A percentile compares a stretch with the other conserved stretches of the same genome.
These are phyloP conservation scores for Gossypium thurberi DNA, from an alignment of 345 rosid genomes.

Conservation along the genomic window DNA sequence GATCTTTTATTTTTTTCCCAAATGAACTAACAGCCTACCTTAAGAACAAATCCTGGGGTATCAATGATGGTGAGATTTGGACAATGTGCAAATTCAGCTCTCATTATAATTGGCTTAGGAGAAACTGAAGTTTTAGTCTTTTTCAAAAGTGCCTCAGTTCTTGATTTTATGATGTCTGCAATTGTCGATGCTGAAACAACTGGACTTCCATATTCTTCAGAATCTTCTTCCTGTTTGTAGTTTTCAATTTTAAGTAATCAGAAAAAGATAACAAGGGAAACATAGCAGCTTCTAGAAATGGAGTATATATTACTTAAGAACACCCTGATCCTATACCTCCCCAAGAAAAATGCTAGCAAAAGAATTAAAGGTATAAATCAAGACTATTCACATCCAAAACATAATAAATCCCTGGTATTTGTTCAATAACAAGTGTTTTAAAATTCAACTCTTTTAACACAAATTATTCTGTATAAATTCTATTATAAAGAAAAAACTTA, in stretches of 20 bases:
- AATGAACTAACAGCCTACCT: slow-evolving; percentile 35
- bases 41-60: slow-evolving; percentile 93
- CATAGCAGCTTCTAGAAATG: not conserved
- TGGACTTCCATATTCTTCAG: slow-evolving; percentile 77
- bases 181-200: slow-evolving; percentile 58
- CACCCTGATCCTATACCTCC: not conserved
- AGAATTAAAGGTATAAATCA: not conserved
- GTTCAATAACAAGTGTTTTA: not conserved
- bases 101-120: slow-evolving; percentile 85
- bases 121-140: slow-evolving; percentile 73
- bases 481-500: not conserved
- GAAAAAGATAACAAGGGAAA: not conserved
- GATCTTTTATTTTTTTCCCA: not conserved
- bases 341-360: not conserved
- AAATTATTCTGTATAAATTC: not conserved
- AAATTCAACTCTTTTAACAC: not conserved
- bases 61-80: slow-evolving; percentile 91
- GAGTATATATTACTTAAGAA: not conserved
- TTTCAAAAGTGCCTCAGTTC: slow-evolving; percentile 67
- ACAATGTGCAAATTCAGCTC: slow-evolving; percentile 94
- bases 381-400: not conserved
- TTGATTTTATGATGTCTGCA: slow-evolving; percentile 71
- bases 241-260: slow-evolving; percentile 4
- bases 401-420: not conserved
- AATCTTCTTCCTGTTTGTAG: slow-evolving; percentile 70